Base-by-base conservation (phyloP, 2,329 filamentous ascomycete species). In the Coniochaeta hoffmannii region DNA sequence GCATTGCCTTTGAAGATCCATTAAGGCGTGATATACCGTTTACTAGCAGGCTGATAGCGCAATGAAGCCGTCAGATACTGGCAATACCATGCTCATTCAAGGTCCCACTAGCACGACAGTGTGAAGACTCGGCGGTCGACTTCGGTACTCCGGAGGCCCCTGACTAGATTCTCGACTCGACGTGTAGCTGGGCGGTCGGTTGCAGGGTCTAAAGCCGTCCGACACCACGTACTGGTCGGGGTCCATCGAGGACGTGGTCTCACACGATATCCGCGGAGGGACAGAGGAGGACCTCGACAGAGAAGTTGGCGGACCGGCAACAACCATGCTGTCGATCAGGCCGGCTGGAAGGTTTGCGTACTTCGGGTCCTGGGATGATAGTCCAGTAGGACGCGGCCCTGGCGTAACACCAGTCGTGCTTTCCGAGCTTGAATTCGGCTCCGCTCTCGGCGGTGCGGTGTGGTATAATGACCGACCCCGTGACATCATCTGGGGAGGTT, bases 91-190 rank as follows among this genome's bases (percentile, higher is more conserved):
- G 41, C 41, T 15, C 19, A 14, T 24, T 46, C 41, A 46, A 5
- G 41, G 41, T 28, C 41, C 22, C 3, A 46, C 41, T 8, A 46
- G 4, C 12, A 46, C 41, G 19, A 46, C 41, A 11, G 41, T 46
- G 44, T 57, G 56, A n/a, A 64, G 53, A 53, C 62, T 64, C 11
- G 62, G 58, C 28, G 62, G 61, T 51, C 61, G 55, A 53, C 62
- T 64, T 31, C 59, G 59, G 24, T 57, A 57, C 22, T 44, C 50
- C n/a, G 55, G 36, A 34, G 50, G 50, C 14, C 49, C 31, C 2
- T 15, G 26, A 51, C 49, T 51, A 28, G 28, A 31, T 26, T 31
- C 28, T 6, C 49, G 49, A 10, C 49, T 51, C n/a, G 49, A 51
- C 1, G 19, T 24, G 28, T 51, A 51, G n/a, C 26, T 34, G n/a